These are phyloP conservation scores for Haematococcus sp. DNA, from an alignment of 139 green algal genomes.

Conservation along the genomic window DNA sequence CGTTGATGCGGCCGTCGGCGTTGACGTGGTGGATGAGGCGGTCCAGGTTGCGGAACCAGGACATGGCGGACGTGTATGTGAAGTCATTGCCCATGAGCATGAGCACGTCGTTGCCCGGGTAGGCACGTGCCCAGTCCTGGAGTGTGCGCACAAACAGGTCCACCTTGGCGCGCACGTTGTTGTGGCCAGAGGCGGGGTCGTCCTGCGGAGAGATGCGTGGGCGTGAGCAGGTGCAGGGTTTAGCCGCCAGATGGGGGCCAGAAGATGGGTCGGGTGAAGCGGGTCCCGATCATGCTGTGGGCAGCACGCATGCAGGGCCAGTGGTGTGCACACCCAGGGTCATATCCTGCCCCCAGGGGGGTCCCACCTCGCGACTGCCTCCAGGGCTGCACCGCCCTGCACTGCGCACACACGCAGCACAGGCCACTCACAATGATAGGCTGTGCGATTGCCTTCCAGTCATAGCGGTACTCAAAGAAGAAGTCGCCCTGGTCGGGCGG, in stretches of 20 bases:
- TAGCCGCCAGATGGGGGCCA: not conserved
- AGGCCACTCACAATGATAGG: constrained; percentile 54
- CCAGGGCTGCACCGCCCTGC: no score
- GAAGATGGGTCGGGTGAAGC: not conserved
- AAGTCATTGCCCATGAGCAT: constrained; percentile 80
- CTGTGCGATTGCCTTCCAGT: constrained; percentile 55
- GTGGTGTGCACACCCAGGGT: no score
- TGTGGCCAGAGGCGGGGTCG: constrained; percentile 60
- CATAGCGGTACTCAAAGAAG: constrained; percentile 53
- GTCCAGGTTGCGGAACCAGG: constrained; percentile 85
- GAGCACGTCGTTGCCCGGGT: constrained; percentile 71
- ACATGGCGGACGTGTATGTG: constrained; percentile 59
- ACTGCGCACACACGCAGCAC: no score
- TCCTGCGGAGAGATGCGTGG: constrained; percentile 46
- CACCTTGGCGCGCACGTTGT: constrained; percentile 76
- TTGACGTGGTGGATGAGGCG: constrained; percentile 69
- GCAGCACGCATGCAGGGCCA: no score
- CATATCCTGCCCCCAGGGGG: no score
- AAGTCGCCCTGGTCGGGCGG: constrained; percentile 37
- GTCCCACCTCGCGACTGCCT: no score
- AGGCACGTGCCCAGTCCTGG: constrained; percentile 7
- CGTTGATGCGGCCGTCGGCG: constrained; percentile 70
- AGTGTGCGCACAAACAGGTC: constrained; percentile 63
- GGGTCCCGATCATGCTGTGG: no score
- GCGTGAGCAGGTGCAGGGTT: not conserved